phyloP scores from a whole-genome alignment of 495 filamentous ascomycete genomes.

The Annulohypoxylon bovei region DNA sequence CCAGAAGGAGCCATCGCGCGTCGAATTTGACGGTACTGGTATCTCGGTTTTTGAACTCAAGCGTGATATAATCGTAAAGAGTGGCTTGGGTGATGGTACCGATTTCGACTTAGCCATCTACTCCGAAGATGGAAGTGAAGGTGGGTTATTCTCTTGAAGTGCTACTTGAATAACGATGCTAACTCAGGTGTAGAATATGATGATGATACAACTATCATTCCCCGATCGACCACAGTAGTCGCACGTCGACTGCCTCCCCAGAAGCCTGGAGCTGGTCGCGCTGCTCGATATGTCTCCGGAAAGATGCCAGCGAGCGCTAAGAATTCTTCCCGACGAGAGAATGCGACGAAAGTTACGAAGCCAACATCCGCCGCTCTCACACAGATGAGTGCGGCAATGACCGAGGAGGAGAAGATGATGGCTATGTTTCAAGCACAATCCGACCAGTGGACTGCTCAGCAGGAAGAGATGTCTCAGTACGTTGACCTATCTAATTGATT shows the following conservation, averaged over 20 bases:
- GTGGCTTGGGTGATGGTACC: conserved; percentile 91
- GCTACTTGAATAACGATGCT: conserved; percentile 34
- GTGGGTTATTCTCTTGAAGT: conserved; percentile 60
- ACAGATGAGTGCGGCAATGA: conserved; percentile 75
- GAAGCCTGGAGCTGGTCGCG: conserved; percentile 82
- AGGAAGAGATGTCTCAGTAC: conserved; percentile 93
- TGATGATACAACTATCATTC: conserved; percentile 95
- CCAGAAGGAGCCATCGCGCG: conserved; percentile 90
- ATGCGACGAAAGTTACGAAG: conserved; percentile 63
- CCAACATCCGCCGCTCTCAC: conserved; percentile 64
- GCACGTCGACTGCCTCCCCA: conserved; percentile 85
- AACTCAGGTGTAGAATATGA: conserved; percentile 76
- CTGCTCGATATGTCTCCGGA: conserved; percentile 94
- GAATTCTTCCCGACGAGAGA: conserved; percentile 76
- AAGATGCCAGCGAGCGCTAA: conserved; percentile 94
- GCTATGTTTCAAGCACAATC: conserved; percentile 87
- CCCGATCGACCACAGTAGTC: conserved; percentile 91
- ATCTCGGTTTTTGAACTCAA: conserved; percentile 99
- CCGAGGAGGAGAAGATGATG: conserved; percentile 89
- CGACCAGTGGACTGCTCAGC: conserved; percentile 86
- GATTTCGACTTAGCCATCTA: conserved; percentile 97
- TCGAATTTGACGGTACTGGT: conserved; percentile 97
- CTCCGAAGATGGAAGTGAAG: conserved; percentile 89
- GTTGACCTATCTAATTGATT: conserved; percentile 49
- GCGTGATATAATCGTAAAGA: conserved; percentile 94